These are phyloP conservation scores for Exutisphaerella laricina DNA, from an alignment of 2,329 filamentous ascomycete species.

Conservation along the genomic window DNA sequence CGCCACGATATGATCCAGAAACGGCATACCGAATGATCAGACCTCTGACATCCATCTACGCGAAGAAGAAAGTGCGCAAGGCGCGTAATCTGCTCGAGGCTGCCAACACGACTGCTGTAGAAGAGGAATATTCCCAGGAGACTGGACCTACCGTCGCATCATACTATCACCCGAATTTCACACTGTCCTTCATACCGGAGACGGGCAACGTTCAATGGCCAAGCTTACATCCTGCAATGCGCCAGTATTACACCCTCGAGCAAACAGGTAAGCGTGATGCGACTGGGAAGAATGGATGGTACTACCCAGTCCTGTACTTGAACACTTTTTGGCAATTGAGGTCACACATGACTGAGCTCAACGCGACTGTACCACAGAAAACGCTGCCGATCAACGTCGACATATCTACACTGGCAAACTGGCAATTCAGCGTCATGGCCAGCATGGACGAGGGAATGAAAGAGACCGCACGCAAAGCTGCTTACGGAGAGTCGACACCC, in stretches of 20 bases:
- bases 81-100: conserved; percentile 72
- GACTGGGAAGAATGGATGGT: conserved; percentile 86
- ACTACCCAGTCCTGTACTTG: conserved; percentile 80
- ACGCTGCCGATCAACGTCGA: conserved; percentile 77
- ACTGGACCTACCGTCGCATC: conserved; percentile 67
- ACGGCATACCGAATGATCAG: conserved; percentile 79
- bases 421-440: conserved; percentile 84
- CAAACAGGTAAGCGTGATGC: conserved; percentile 73
- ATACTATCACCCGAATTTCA: conserved; percentile 95
- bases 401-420: conserved; percentile 71
- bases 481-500: conserved; percentile 63
- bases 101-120: conserved; percentile 41
- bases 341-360: conserved; percentile 84
- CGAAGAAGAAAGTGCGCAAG: conserved; percentile 86
- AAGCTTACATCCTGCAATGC: conserved; percentile 64
- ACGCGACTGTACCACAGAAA: conserved; percentile 86
- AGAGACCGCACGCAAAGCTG: conserved; percentile 71
- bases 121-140: conserved; percentile 44
- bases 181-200: conserved; percentile 78
- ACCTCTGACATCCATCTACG: conserved; percentile 81
- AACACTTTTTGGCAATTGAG: conserved; percentile 98
- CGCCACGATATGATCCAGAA: conserved; percentile 63
- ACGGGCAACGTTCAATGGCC: conserved; percentile 64
- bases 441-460: conserved; percentile 84
- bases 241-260: conserved; percentile 75